Evolutionary conservation across 1,139 yeast species (phyloP).

Genomic region (Pichia sp.): DNA sequence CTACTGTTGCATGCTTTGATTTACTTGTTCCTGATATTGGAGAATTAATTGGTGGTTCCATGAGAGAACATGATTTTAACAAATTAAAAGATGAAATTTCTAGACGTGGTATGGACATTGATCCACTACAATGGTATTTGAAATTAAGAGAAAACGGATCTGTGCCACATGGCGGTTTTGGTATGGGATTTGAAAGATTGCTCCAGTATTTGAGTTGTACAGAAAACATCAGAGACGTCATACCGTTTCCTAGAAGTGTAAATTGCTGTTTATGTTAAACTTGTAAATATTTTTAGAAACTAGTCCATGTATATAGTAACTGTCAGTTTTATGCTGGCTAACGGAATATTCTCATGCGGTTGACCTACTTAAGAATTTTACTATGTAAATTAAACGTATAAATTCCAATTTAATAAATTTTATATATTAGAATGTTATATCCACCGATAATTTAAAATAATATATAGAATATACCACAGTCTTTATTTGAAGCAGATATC

Average conservation of each 20-base stretch:
- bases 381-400: no score
- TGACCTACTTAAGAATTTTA: no score
- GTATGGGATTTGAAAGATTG: conserved; percentile 88
- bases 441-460: no score
- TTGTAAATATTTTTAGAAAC: not conserved
- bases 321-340: no score
- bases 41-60: conserved; percentile 93
- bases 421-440: no score
- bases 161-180: conserved; percentile 95
- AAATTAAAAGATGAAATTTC: conserved; percentile 45
- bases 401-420: no score
- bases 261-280: conserved; percentile 41
- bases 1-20: conserved; percentile 87
- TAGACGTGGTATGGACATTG: conserved; percentile 45
- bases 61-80: conserved; percentile 69
- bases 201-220: conserved; percentile 63
- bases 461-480: no score
- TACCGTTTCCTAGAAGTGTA: conserved; percentile 70
- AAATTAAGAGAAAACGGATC: conserved; percentile 70
- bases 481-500: no score
- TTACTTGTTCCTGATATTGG: conserved; percentile 85
- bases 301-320: not conserved
- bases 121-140: conserved; percentile 74
- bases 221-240: conserved; percentile 78
- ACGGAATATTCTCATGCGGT: no score